Percentiles rank a stretch among this genome's conserved stretches.
phyloP scores from a whole-genome alignment of 257 asterid species.

The Penstemon newberryi region DNA sequence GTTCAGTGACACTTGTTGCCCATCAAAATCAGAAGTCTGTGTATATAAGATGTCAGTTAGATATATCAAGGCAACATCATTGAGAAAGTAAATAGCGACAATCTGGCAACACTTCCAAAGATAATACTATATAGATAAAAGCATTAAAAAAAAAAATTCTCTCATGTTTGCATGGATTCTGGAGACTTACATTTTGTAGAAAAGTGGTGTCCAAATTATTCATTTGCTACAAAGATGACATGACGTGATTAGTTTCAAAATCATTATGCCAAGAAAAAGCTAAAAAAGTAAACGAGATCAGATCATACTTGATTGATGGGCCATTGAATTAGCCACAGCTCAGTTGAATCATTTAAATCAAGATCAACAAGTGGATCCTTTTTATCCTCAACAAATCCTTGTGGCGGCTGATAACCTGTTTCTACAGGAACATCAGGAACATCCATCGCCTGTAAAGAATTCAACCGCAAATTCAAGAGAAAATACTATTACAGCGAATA shows the following conservation, averaged over 20 bases:
- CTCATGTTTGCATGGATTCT: neutral
- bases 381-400: constrained; percentile 52
- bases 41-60: constrained; percentile 20
- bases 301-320: constrained; percentile 53
- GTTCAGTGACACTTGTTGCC: constrained; percentile 45
- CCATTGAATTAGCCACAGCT: constrained; percentile 78
- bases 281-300: neutral
- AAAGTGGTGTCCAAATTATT: neutral
- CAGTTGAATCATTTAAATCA: constrained; percentile 49
- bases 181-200: too few relatives aligned
- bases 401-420: constrained; percentile 43
- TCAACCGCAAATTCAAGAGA: neutral
- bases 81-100: neutral
- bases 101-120: neutral
- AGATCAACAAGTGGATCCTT: constrained; percentile 56
- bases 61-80: neutral
- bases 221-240: neutral
- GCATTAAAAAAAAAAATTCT: neutral
- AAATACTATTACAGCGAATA: neutral
- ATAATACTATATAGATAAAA: neutral
- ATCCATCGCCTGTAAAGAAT: constrained; percentile 30
- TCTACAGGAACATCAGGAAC: constrained; percentile 21
- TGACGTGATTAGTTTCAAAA: neutral
- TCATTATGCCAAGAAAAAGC: neutral
- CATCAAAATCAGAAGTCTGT: constrained; percentile 59